Percentiles rank a stretch among this genome's conserved stretches.
Evolutionary conservation across 352 stramenopile genomes (phyloP).

Genomic region (Phytopythium sindhum): DNA sequence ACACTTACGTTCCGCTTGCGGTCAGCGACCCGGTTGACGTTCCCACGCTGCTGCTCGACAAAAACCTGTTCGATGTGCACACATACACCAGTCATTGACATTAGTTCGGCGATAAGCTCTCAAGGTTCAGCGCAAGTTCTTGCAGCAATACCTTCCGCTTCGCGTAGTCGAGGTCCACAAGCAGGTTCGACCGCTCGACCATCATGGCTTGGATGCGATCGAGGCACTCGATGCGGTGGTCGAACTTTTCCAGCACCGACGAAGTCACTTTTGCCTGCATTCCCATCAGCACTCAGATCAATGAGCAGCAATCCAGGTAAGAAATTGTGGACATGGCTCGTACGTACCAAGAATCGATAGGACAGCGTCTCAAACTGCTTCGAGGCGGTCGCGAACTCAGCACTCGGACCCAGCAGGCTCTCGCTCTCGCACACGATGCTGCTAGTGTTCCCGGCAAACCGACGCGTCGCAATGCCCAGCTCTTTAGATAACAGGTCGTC

Average conservation of each 20-base stretch:
- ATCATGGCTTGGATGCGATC: conserved; percentile 38
- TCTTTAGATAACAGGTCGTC: background rate
- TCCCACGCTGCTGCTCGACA: conserved; percentile 53
- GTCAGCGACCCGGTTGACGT: conserved; percentile 52
- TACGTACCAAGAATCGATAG: conserved; percentile 11
- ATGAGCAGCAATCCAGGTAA: conserved; percentile 7
- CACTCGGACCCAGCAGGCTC: conserved; percentile 1
- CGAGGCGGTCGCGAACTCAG: conserved; percentile 8
- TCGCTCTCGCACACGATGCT: conserved; percentile 7
- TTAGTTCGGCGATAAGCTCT: background rate
- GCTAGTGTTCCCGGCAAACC: conserved; percentile 4
- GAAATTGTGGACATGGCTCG: background rate
- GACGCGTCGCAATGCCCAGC: conserved; percentile 6
- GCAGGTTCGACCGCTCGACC: conserved; percentile 38
- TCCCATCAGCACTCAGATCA: background rate
- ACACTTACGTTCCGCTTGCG: conserved; percentile 49
- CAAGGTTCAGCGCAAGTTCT: background rate
- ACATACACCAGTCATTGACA: background rate
- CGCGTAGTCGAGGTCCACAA: conserved; percentile 71
- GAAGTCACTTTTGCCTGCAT: conserved; percentile 34
- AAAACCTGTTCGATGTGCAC: conserved; percentile 24
- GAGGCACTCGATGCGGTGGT: conserved; percentile 34
- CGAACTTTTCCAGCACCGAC: conserved; percentile 33
- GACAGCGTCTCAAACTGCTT: conserved; percentile 13
- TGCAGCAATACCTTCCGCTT: conserved; percentile 41